Base-by-base conservation (phyloP, 2,329 filamentous ascomycete species). In the Colletotrichum graminicola region DNA sequence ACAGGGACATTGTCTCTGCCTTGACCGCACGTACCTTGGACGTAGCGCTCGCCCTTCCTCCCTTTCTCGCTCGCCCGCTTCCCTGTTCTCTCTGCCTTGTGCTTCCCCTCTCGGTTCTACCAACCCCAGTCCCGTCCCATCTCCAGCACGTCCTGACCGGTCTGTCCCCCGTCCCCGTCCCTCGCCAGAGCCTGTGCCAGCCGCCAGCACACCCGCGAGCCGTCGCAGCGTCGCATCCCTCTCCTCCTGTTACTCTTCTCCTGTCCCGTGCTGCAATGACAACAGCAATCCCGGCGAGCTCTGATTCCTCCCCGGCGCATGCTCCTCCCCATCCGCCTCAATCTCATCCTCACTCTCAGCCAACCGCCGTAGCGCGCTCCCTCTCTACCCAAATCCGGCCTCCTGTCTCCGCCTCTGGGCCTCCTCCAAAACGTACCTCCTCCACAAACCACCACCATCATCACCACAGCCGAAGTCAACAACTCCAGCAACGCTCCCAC, bases 371-470 rank as follows among this genome's bases (percentile, higher is more conserved):
- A 47, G 76, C 78, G 56, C 76, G 81, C 73, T 77, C 80, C 55
- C 80, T 82, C 43, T 82, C 81, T 39, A 79, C 80, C 51, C 80
- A 81, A 67, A 79, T 80, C 68, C 79, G 80, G 64, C 73, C 73
- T 67, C 78, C 79, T 74, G 76, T 77, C 65, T 65, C 70, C 49
- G 70, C 70, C 52, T 69, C 74, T 56, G 68, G 52, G 26, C 47
- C 57, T 51, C 63, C 67, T 49, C 51, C 60, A 49, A 72, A 73
- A 49, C 72, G 65, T 59, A 59, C 75, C 72, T 77, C 76, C 73
- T 76, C 66, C 69, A 76, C 74, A 63, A 77, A 74, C 68, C 75
- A 74, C n/a, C 77, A 76, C 29, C 77, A 76, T 72, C 79, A 76
- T 69, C 79, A 79, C 72, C 82, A 39, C 59, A 62, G 41, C 52